Percentiles rank a stretch among this genome's conserved stretches.
Conservation (phyloP, 306 rosid species). For the Trichosanthes truncata region DNA sequence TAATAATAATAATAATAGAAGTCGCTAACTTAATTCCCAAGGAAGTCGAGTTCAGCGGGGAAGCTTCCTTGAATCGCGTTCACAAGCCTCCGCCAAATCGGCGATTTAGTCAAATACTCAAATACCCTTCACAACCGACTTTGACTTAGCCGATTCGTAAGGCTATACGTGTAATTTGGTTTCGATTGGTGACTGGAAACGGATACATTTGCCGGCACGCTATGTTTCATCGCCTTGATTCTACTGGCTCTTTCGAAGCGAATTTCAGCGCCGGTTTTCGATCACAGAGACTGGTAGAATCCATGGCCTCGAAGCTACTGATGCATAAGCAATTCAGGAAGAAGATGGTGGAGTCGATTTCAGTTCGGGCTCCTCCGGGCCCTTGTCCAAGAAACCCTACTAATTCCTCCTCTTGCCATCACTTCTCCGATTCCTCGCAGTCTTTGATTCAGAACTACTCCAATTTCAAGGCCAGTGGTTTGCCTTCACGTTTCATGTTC, state of each 20-base stretch:
- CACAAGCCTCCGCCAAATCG: background rate
- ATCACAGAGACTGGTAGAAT: slow-evolving; percentile 21
- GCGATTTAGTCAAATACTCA: background rate
- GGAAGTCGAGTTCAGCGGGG: background rate
- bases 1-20: background rate
- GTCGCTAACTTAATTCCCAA: slow-evolving; percentile 7
- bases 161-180: background rate
- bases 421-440: slow-evolving; percentile 6
- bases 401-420: background rate
- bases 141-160: background rate
- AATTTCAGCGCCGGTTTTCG: background rate
- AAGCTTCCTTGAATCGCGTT: slow-evolving; percentile 4
- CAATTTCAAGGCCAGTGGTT: slow-evolving; percentile 32
- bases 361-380: slow-evolving; percentile 2
- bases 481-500: slow-evolving; percentile 44
- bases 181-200: background rate
- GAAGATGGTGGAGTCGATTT: slow-evolving; percentile 14
- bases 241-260: slow-evolving; percentile 14
- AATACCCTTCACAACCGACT: background rate
- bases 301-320: slow-evolving; percentile 21
- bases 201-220: slow-evolving; percentile 9
- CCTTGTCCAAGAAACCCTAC: slow-evolving; percentile 2
- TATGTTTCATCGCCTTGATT: slow-evolving; percentile 6
- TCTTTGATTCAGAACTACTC: slow-evolving; percentile 15
- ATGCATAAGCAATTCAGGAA: background rate